Conservation (phyloP, 805 yeast genomes). For the Candida qinlingensis region DNA sequence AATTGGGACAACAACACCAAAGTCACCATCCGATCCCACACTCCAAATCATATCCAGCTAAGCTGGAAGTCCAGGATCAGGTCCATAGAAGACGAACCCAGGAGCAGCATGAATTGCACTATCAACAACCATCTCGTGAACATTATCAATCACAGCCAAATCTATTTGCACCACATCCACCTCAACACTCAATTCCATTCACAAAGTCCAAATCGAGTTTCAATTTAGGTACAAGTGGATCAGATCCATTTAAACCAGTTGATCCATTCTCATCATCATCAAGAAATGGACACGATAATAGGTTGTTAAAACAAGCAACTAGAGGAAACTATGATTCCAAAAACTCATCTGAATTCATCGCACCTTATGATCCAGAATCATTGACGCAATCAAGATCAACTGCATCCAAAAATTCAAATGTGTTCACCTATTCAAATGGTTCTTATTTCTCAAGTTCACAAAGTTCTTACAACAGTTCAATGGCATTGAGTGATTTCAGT, state of each 20-base stretch:
- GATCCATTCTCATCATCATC: conserved; percentile 10
- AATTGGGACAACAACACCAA: not conserved
- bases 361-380: conserved; percentile 29
- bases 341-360: conserved; percentile 19
- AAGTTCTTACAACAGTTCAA: conserved; percentile 34
- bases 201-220: conserved; percentile 20
- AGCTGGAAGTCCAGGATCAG: conserved; percentile 10
- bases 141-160: conserved; percentile 7
- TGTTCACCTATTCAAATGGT: conserved; percentile 33
- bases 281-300: not conserved
- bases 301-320: conserved; percentile 12
- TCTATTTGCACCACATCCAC: conserved; percentile 19
- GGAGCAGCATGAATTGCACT: not conserved
- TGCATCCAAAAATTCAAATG: conserved; percentile 20
- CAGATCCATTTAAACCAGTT: conserved; percentile 8
- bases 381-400: conserved; percentile 25
- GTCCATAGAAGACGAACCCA: not conserved
- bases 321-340: conserved; percentile 7
- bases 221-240: conserved; percentile 10
- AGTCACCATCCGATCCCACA: conserved; percentile 13
- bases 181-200: conserved; percentile 19
- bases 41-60: conserved; percentile 21
- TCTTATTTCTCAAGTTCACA: conserved; percentile 47
- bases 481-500: conserved; percentile 59
- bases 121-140: not conserved